A percentile compares a stretch with the other conserved stretches of the same genome.
Conservation (phyloP, 345 rosid species). For the Crucihimalaya himalaica region DNA sequence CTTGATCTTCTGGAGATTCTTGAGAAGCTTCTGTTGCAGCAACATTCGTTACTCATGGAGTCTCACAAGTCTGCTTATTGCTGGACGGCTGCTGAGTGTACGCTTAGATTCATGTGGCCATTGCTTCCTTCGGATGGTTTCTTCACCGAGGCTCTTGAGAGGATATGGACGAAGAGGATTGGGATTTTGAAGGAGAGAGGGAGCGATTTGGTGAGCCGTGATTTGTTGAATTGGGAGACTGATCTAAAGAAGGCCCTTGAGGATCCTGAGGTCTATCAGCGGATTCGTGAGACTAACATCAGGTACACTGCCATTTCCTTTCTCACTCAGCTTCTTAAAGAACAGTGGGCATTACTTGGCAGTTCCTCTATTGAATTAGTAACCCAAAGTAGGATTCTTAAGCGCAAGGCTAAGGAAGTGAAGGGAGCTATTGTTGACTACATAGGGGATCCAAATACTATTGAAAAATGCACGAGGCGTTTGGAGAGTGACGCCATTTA, state of each 20-base stretch:
- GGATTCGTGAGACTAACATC: conserved; percentile 37
- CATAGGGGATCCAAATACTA: not conserved
- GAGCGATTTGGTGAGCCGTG: conserved; percentile 47
- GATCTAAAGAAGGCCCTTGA: conserved; percentile 31
- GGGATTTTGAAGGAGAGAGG: conserved; percentile 37
- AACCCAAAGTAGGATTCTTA: conserved; percentile 11
- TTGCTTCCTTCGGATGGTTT: conserved; percentile 31
- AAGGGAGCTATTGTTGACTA: not conserved
- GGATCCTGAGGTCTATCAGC: conserved; percentile 29
- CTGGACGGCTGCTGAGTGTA: conserved; percentile 61
- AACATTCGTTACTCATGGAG: conserved; percentile 23
- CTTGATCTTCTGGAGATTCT: conserved; percentile 53
- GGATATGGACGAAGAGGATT: conserved; percentile 57
- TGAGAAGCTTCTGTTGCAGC: conserved; percentile 42
- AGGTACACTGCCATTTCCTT: conserved; percentile 34
- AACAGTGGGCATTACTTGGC: conserved; percentile 32
- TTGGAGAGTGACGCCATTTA: conserved; percentile 11
- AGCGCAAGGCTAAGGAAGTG: conserved; percentile 8
- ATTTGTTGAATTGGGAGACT: conserved; percentile 36
- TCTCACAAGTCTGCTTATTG: conserved; percentile 62
- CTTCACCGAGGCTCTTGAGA: conserved; percentile 46
- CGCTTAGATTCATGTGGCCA: conserved; percentile 48
- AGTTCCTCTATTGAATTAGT: conserved; percentile 21
- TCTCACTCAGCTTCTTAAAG: conserved; percentile 36
- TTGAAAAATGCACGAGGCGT: conserved; percentile 10